These are phyloP conservation scores for Paraconiothyrium sp. DNA, from an alignment of 2,329 filamentous ascomycete species.

Conservation along the genomic window DNA sequence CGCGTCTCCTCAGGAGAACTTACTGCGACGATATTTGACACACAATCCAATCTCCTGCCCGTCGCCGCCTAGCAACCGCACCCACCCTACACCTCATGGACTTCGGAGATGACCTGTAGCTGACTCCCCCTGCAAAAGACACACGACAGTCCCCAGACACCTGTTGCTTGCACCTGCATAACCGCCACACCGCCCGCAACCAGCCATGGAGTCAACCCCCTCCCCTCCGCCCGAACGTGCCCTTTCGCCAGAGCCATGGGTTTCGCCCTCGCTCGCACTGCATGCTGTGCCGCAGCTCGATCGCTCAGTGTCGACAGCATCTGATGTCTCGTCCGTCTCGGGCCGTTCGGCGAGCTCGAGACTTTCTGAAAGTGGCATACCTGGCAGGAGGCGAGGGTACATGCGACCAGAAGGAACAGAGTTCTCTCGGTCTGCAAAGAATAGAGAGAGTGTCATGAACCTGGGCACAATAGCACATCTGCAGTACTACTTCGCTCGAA, in stretches of 20 bases:
- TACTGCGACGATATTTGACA: slow-evolving; percentile 30
- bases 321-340: slow-evolving; percentile 62
- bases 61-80: slow-evolving; percentile 34
- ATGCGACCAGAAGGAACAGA: slow-evolving; percentile 86
- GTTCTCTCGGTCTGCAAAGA: slow-evolving; percentile 89
- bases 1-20: slow-evolving; percentile 24
- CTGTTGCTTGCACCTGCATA: slow-evolving; percentile 10
- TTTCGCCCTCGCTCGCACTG: slow-evolving; percentile 70
- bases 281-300: slow-evolving; percentile 67
- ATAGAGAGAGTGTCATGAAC: slow-evolving; percentile 94
- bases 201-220: slow-evolving; percentile 41
- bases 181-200: slow-evolving; percentile 4
- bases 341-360: slow-evolving; percentile 72
- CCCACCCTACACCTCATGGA: slow-evolving; percentile 11
- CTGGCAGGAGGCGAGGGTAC: slow-evolving; percentile 76
- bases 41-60: slow-evolving; percentile 31
- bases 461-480: slow-evolving; percentile 95
- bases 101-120: slow-evolving; percentile 10
- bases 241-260: slow-evolving; percentile 71
- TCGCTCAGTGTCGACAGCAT: slow-evolving; percentile 71
- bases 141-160: slow-evolving; percentile 1
- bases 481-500: slow-evolving; percentile 98
- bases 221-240: slow-evolving; percentile 55
- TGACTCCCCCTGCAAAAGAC: slow-evolving; percentile 6
- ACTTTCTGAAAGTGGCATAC: slow-evolving; percentile 55